Evolutionary conservation across 2,329 filamentous ascomycete species (phyloP), one percentile per base, ranked within the genome.

Genomic region (Colletotrichum lupini): DNA sequence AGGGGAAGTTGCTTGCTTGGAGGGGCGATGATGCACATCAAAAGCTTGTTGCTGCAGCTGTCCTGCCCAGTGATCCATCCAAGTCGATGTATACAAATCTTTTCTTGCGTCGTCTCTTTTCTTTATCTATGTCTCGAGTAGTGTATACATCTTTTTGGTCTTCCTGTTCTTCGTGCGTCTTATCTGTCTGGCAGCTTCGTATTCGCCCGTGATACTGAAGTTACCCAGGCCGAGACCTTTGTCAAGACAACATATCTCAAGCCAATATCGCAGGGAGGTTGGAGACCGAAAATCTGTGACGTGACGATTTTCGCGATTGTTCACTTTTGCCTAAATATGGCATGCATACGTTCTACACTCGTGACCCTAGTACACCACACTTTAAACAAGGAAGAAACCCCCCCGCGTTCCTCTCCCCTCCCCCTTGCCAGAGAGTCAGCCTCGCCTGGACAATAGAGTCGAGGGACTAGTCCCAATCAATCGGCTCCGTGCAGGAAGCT

Each of bases 391-490:
- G 42, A 26, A 35, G 32, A 4, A 49, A 5, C 28, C 28, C 16
- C 28, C 52, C 70, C 37, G 19, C 42, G 42, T n/a, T n/a, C 42
- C 19, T n/a, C 9, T 4, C 7, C 42, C 42, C 42, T 19, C 42
- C 42, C 42, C 42, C 42, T 46, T n/a, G 16, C 42, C 19, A 19
- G 16, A 46, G n/a, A 67, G 55, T 72, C 67, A 71, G 71, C 71
- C 71, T 72, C 52, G 71, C 67, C 71, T 72, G 68, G 71, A 52
- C 71, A 72, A 72, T 67, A 72, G 24, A 67, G n/a, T 49, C 55
- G 49, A 55, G 46, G 32, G 24, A 32, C 70, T 73, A 73, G 53
- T 65, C 70, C 70, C 24, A 60, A 73, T 71, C 55, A 28, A 61
- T 59, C 52, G 19, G 46, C 59, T 42, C 9, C 14, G 37, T 61